These are phyloP conservation scores for Lasiosphaeria miniovina DNA, from an alignment of 495 filamentous ascomycete species.

Conservation along the genomic window DNA sequence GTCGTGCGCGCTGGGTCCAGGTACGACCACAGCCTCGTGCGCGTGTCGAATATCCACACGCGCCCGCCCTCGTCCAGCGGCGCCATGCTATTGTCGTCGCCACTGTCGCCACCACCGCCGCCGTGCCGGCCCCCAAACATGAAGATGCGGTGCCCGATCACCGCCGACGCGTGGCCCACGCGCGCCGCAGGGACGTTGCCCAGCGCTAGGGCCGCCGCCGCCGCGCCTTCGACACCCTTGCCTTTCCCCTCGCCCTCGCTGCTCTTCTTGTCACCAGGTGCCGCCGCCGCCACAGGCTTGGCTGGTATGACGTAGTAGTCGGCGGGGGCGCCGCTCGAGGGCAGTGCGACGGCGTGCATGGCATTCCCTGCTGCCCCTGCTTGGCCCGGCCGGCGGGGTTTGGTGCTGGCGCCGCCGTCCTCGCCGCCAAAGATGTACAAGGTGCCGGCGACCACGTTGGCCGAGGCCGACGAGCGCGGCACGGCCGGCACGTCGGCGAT, in stretches of 20 bases:
- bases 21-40: constrained; percentile 52
- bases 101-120: constrained; percentile 25
- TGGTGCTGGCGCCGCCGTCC: constrained; percentile 31
- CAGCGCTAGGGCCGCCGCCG: constrained; percentile 7
- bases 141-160: constrained; percentile 59
- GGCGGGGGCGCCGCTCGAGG: constrained; percentile 47
- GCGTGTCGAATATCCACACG: constrained; percentile 64
- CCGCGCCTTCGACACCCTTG: neutral
- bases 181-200: constrained; percentile 47
- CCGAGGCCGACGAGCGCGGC: constrained; percentile 65
- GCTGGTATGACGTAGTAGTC: constrained; percentile 58
- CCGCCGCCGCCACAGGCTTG: constrained; percentile 31
- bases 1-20: constrained; percentile 47
- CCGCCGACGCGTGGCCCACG: constrained; percentile 56
- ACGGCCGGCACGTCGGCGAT: constrained; percentile 48
- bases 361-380: constrained; percentile 59
- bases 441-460: constrained; percentile 62
- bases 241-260: constrained; percentile 29
- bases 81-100: constrained; percentile 17
- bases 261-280: constrained; percentile 13
- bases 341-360: constrained; percentile 64
- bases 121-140: constrained; percentile 56
- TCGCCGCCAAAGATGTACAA: constrained; percentile 71
- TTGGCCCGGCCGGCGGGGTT: too few relatives aligned
- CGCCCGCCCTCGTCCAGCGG: constrained; percentile 60